A percentile compares a stretch with the other conserved stretches of the same genome.
Conservation (phyloP, 2,329 filamentous ascomycete species). For the Phaeoacremonium minimum region DNA sequence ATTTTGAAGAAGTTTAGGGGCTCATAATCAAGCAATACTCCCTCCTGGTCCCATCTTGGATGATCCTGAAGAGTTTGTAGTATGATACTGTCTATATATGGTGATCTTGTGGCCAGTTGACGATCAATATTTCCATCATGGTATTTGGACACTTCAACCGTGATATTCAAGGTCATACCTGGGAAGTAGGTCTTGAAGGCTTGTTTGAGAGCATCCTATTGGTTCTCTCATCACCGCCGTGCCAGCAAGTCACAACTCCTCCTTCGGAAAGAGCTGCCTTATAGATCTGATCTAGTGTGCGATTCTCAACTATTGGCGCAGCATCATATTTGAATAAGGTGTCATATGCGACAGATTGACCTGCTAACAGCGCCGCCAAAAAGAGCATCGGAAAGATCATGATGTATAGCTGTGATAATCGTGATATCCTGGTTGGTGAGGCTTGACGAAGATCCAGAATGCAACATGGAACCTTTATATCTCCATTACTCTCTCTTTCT, state of each 20-base stretch:
- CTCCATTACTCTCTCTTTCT: no score
- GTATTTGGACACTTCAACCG: slow-evolving; percentile 53
- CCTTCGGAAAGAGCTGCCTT: slow-evolving; percentile 42
- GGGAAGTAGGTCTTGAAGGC: slow-evolving; percentile 43
- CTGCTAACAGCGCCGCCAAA: not conserved
- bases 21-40: slow-evolving; percentile 42
- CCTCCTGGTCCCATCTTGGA: slow-evolving; percentile 43
- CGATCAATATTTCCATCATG: slow-evolving; percentile 42
- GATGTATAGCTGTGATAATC: no score
- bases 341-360: not conserved
- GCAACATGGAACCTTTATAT: no score
- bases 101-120: slow-evolving; percentile 30
- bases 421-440: no score
- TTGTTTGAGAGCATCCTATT: slow-evolving; percentile 31
- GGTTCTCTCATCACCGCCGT: slow-evolving; percentile 41
- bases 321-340: not conserved
- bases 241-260: slow-evolving; percentile 38
- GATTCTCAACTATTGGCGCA: slow-evolving; percentile 10
- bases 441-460: no score
- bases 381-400: not conserved
- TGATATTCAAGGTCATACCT: slow-evolving; percentile 45
- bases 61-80: slow-evolving; percentile 49
- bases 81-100: slow-evolving; percentile 39
- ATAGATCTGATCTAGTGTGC: slow-evolving; percentile 45
- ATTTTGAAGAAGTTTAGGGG: slow-evolving; percentile 40